Percentiles rank a stretch among this genome's conserved stretches.
These are phyloP conservation scores for Fraxinus dipetala DNA, from an alignment of 305 asterid genomes.

Conservation along the genomic window DNA sequence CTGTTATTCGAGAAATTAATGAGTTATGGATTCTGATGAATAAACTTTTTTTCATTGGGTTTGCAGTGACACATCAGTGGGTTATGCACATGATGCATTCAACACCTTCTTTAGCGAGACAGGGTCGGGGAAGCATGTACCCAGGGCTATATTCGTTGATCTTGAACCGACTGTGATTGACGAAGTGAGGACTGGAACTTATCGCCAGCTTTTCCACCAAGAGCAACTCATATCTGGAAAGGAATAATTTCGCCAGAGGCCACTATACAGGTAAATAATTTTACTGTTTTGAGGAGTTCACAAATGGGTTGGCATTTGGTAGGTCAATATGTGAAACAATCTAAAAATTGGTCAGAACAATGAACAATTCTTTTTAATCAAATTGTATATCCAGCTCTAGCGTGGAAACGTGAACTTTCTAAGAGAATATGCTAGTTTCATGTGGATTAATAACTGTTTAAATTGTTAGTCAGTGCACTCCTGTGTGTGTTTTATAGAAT, in stretches of 20 bases:
- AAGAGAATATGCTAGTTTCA: not conserved
- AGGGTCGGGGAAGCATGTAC: constrained; percentile 63
- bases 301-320: not conserved
- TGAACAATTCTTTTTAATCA: not conserved
- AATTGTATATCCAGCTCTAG: not conserved
- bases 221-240: constrained; percentile 68
- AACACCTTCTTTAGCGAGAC: constrained; percentile 74
- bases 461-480: not conserved
- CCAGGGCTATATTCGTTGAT: constrained; percentile 63
- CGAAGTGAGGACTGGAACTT: constrained; percentile 57
- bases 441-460: not conserved
- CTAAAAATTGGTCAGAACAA: not conserved
- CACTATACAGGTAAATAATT: constrained; percentile 50
- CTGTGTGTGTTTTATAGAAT: not conserved
- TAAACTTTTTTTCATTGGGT: not conserved
- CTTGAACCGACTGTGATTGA: constrained; percentile 68
- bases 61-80: constrained; percentile 50
- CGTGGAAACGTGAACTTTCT: not conserved
- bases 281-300: not conserved
- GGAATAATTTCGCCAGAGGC: constrained; percentile 73
- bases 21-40: too few relatives aligned
- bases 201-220: constrained; percentile 73
- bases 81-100: constrained; percentile 62
- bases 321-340: not conserved
- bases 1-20: too few relatives aligned